Evolutionary conservation across 257 asterid genomes (phyloP).

Genomic region (Gentiana macrophylla): DNA sequence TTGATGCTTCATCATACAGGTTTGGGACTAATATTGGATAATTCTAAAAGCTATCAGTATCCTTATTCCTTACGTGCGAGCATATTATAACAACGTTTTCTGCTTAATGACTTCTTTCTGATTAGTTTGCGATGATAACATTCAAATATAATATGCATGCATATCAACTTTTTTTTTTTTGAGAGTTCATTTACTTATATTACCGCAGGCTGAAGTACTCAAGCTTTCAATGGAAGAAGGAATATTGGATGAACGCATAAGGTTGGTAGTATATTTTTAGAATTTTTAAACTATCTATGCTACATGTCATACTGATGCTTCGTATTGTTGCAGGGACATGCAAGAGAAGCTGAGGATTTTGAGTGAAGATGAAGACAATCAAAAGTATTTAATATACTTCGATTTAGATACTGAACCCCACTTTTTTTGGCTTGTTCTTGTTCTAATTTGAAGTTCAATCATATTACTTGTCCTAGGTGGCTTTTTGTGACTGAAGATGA

Average conservation of each 20-base stretch:
- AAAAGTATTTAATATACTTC: conserved; percentile 32
- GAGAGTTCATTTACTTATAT: conserved; percentile 16
- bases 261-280: conserved; percentile 30
- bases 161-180: neutral
- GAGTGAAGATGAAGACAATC: conserved; percentile 72
- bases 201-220: conserved; percentile 68
- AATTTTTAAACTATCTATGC: conserved; percentile 14
- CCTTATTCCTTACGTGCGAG: neutral
- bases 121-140: no score
- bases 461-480: conserved; percentile 42
- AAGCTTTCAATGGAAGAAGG: conserved; percentile 72
- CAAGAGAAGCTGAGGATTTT: conserved; percentile 62
- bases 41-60: no score
- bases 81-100: neutral
- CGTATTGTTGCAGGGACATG: conserved; percentile 56
- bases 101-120: neutral
- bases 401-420: conserved; percentile 5
- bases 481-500: conserved; percentile 92
- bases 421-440: conserved; percentile 4
- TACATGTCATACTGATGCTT: conserved; percentile 23
- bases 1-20: conserved; percentile 80
- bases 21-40: conserved; percentile 10
- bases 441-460: conserved; percentile 9
- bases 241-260: conserved; percentile 55
- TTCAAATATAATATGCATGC: no score